A percentile compares a stretch with the other conserved stretches of the same genome.
phyloP scores from a whole-genome alignment of 2,329 filamentous ascomycete genomes.

The Microascus cirrosus region DNA sequence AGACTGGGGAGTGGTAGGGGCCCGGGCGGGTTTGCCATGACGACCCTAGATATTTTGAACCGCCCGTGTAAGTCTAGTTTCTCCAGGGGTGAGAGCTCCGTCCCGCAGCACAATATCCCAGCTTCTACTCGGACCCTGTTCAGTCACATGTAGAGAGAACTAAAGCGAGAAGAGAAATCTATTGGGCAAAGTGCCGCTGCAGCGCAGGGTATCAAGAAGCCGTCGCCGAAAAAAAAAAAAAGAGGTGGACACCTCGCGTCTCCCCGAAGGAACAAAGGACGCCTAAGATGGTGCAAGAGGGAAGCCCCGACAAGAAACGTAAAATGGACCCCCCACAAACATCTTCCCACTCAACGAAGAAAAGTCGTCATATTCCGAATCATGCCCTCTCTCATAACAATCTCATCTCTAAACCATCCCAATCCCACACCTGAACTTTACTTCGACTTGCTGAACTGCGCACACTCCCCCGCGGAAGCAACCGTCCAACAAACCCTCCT shows the following conservation, averaged over 20 bases:
- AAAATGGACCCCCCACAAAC: neutral
- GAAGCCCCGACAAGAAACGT: neutral
- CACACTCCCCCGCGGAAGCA: neutral
- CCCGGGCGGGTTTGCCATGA: too few relatives aligned
- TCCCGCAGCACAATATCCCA: too few relatives aligned
- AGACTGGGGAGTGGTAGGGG: too few relatives aligned
- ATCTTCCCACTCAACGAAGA: neutral
- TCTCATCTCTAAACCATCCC: neutral
- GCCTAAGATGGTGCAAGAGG: neutral
- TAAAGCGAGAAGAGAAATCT: neutral
- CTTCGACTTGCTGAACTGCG: neutral
- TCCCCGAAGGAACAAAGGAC: neutral
- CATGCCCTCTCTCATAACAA: neutral
- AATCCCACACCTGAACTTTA: neutral
- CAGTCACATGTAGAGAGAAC: neutral
- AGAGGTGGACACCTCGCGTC: neutral
- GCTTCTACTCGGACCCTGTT: too few relatives aligned
- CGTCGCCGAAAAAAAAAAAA: neutral
- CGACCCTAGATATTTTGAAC: too few relatives aligned
- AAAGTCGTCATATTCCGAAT: neutral
- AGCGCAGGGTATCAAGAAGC: conserved; percentile 3
- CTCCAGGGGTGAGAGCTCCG: too few relatives aligned
- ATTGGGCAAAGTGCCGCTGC: conserved; percentile 3
- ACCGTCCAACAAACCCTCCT: conserved; percentile 3
- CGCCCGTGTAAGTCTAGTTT: too few relatives aligned